Conservation (phyloP, 495 filamentous ascomycete species). For the Coniosporium apollinis region DNA sequence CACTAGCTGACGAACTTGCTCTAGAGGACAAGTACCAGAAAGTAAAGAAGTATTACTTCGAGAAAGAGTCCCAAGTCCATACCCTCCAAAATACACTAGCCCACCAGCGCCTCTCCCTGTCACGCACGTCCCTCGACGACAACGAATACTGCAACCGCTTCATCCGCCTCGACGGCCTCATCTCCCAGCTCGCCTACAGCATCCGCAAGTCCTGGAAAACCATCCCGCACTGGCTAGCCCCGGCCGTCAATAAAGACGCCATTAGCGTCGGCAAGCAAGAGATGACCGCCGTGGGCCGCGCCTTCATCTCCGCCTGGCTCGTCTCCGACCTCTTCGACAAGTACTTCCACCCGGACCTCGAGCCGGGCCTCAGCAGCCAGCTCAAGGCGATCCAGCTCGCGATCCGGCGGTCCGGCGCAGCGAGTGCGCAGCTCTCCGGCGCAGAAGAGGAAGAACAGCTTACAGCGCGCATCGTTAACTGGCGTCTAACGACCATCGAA, state of each 20-base stretch:
- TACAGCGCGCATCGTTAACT: slow-evolving; percentile 72
- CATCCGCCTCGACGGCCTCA: slow-evolving; percentile 80
- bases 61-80: slow-evolving; percentile 84
- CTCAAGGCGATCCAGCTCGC: slow-evolving; percentile 82
- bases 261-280: slow-evolving; percentile 71
- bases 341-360: slow-evolving; percentile 80
- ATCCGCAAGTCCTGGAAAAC: slow-evolving; percentile 83
- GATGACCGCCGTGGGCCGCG: slow-evolving; percentile 91
- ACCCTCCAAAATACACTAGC: slow-evolving; percentile 91
- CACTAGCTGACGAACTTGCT: slow-evolving; percentile 5
- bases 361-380: slow-evolving; percentile 52
- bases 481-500: slow-evolving; percentile 86
- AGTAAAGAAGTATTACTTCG: slow-evolving; percentile 94
- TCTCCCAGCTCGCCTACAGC: slow-evolving; percentile 86
- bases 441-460: slow-evolving; percentile 83
- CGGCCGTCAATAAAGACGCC: slow-evolving; percentile 69
- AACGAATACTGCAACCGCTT: slow-evolving; percentile 87
- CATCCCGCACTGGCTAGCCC: slow-evolving; percentile 62
- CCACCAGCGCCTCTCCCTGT: slow-evolving; percentile 86
- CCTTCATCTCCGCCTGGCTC: slow-evolving; percentile 77
- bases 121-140: slow-evolving; percentile 88
- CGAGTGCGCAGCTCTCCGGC: slow-evolving; percentile 42
- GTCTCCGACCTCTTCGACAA: slow-evolving; percentile 81
- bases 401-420: slow-evolving; percentile 57
- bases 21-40: slow-evolving; percentile 91